Percentiles rank a stretch among this genome's conserved stretches.
Conservation (phyloP, 108 stramenopile species). For the Cyclotella atomus region DNA sequence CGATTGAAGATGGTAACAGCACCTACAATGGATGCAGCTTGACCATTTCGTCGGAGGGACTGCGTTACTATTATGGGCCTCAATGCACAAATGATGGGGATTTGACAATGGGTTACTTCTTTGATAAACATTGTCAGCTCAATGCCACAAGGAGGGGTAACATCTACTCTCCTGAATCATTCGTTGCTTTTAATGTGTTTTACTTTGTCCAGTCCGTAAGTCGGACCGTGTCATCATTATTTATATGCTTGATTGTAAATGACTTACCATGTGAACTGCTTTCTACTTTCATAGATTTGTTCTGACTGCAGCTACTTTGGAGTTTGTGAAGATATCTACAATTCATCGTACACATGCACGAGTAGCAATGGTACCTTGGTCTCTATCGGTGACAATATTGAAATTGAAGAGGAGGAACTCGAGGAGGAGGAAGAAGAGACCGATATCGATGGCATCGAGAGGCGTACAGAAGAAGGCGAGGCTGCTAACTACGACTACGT, state of each 20-base stretch:
- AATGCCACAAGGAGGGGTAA: not conserved
- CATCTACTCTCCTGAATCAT: conserved; percentile 1
- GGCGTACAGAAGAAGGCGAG: conserved; percentile 1
- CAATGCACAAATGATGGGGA: not conserved
- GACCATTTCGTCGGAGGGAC: not conserved
- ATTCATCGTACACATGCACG: not conserved
- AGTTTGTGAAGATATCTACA: not conserved
- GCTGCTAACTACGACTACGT: not conserved
- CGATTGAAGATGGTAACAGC: not conserved
- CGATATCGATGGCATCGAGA: not conserved
- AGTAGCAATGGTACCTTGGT: not conserved
- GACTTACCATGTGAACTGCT: not conserved
- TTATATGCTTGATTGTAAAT: not conserved
- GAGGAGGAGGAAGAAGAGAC: too few species aligned
- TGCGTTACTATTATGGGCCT: not conserved
- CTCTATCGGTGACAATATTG: not conserved
- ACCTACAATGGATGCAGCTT: not conserved
- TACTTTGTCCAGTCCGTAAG: not conserved
- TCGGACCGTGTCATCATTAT: too few species aligned
- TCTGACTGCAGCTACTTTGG: not conserved
- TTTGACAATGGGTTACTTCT: not conserved
- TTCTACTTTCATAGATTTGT: not conserved
- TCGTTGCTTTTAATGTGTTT: not conserved
- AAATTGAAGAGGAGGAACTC: not conserved
- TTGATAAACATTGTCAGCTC: not conserved